Conservation (phyloP, 2,329 filamentous ascomycete genomes). For the Ceratocystis eucalypticola region DNA sequence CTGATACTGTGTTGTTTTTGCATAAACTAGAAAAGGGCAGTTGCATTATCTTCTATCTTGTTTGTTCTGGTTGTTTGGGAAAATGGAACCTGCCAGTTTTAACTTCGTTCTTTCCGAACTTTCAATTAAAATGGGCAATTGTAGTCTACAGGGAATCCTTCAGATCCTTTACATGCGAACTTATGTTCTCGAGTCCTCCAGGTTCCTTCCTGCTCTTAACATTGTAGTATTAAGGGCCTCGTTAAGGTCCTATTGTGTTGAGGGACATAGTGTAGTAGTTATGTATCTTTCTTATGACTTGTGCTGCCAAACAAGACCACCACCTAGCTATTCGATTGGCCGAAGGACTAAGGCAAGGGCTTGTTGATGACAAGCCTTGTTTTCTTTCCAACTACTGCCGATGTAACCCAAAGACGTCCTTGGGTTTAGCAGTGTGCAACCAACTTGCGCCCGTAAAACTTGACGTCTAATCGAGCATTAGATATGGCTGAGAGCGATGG, state of each 20-base stretch:
- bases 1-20: background rate
- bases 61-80: background rate
- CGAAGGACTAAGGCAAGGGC: too few relatives aligned
- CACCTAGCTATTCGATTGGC: too few relatives aligned
- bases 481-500: background rate
- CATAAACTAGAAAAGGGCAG: background rate
- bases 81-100: constrained; percentile 3
- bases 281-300: too few relatives aligned
- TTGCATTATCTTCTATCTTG: background rate
- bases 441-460: constrained; percentile 3
- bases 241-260: too few relatives aligned
- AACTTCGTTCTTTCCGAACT: constrained; percentile 1
- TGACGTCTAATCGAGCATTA: background rate
- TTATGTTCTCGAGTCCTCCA: background rate
- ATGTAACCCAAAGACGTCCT: background rate
- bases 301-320: too few relatives aligned
- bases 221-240: too few relatives aligned
- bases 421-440: background rate
- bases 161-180: background rate
- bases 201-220: background rate
- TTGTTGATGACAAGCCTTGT: too few relatives aligned
- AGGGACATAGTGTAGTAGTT: too few relatives aligned
- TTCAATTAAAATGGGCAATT: background rate
- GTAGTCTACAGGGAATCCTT: background rate
- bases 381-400: background rate